These are phyloP conservation scores for Eucalyptus curtisii DNA, from an alignment of 345 rosid genomes.

Conservation along the genomic window DNA sequence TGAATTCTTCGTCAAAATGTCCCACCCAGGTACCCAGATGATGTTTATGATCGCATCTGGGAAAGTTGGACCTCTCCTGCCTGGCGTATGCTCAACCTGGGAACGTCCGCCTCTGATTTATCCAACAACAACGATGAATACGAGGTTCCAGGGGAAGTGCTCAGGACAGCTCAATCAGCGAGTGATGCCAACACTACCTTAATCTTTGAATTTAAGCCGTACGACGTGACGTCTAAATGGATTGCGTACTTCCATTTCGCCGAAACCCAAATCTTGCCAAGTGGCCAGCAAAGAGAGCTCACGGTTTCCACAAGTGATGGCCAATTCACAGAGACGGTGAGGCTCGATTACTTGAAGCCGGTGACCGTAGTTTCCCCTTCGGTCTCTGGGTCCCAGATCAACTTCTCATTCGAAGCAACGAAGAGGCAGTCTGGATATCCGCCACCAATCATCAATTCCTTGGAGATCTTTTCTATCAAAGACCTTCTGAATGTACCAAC, in stretches of 20 bases:
- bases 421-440: not conserved
- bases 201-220: no score
- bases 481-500: conserved; percentile 2
- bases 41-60: not conserved
- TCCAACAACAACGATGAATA: accelerated
- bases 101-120: accelerated
- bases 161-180: accelerated
- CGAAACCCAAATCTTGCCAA: not conserved
- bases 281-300: not conserved
- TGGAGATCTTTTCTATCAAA: conserved; percentile 10
- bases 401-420: not conserved
- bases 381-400: not conserved
- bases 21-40: not conserved
- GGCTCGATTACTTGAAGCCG: not conserved
- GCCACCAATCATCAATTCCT: conserved; percentile 26
- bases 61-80: no score
- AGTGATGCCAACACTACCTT: no score
- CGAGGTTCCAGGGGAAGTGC: not conserved
- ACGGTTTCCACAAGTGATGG: not conserved
- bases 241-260: not conserved
- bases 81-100: no score
- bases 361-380: not conserved
- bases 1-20: not conserved
- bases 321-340: not conserved
- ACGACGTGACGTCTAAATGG: not conserved